Conservation (phyloP, 2,329 filamentous ascomycete species). For the Fusarium incarnatum region DNA sequence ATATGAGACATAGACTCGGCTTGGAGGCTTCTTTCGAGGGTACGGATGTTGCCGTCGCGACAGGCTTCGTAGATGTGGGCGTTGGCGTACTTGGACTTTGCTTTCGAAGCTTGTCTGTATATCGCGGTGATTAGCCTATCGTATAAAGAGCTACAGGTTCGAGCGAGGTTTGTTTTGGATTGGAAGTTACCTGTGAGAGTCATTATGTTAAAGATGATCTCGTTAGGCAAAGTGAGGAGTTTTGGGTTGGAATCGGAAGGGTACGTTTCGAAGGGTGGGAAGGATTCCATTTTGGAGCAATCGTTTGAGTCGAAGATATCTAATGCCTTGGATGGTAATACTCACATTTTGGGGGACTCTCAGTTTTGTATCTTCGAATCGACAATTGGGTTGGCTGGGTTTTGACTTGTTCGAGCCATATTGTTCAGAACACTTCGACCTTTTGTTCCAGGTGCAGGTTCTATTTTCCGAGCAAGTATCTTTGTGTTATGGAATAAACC, state of each 20-base stretch:
- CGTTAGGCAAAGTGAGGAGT: not conserved
- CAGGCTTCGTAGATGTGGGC: not conserved
- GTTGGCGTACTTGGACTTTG: not conserved
- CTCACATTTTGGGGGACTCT: fast-evolving
- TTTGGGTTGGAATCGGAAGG: not conserved
- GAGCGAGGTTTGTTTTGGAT: not conserved
- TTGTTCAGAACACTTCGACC: not conserved
- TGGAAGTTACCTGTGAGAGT: not conserved
- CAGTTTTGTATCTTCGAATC: not conserved
- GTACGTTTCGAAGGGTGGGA: not conserved
- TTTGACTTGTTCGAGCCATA: not conserved
- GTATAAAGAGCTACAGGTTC: not conserved
- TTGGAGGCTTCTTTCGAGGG: not conserved
- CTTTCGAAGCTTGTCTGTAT: not conserved
- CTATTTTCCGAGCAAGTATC: too few species aligned
- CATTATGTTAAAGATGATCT: not conserved
- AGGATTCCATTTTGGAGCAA: not conserved
- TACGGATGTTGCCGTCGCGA: not conserved
- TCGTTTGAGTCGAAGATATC: fast-evolving
- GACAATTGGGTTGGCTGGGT: not conserved
- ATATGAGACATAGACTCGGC: not conserved
- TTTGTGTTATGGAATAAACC: too few species aligned
- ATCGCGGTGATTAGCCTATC: not conserved
- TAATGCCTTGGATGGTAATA: too few species aligned
- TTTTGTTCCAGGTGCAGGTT: too few species aligned